Evolutionary conservation across 2,329 filamentous ascomycete species (phyloP), one percentile per base, ranked within the genome.

Genomic region (Clonostachys byssicola): DNA sequence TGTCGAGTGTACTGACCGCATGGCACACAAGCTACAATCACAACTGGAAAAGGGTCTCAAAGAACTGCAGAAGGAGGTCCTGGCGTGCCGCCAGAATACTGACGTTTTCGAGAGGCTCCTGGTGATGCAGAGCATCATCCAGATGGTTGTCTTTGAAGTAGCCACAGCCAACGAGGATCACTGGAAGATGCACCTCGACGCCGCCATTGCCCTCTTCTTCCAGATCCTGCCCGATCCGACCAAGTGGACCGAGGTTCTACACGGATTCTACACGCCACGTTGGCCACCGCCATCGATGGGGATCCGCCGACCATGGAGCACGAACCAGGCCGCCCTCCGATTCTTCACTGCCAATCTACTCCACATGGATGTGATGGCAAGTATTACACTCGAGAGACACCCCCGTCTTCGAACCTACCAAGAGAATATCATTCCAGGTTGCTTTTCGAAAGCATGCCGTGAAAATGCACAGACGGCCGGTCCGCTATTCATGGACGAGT

Each of bases 61-160:
- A 40, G 67, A 73, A 51, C 63, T 77, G 34, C 68, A 71, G 45
- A 60, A 62, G 14, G 70, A 74, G 54, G 67, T 75, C 59, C 52
- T 57, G 18, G 54, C 51, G 34, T 39, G 36, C 36, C 14, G 17
- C 36, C 67, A 66, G 50, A 52, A 56, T 34, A 56, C 60, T 18
- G 60, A 59, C 30, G 59, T 64, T 10, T 53, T 54, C 16, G 64
- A 69, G 45, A 60, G 58, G 44, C 60, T 72, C 14, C 57, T 62
- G 8, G 67, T 76, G 17, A 65, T 81, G 55, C 71, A 76, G 55
- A 72, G 70, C 55, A 73, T 80, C 53, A 57, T 78, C 34, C 77
- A 80, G 56, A 67, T 81, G 47, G 70, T 78, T 45, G 70, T 74
- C 49, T 80, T 80, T 51, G 76, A 81, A 56, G 63, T 74, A 17